Evolutionary conservation across 2,329 filamentous ascomycete species (phyloP), one percentile per base, ranked within the genome.

Genomic region (Fusarium duplospermum): DNA sequence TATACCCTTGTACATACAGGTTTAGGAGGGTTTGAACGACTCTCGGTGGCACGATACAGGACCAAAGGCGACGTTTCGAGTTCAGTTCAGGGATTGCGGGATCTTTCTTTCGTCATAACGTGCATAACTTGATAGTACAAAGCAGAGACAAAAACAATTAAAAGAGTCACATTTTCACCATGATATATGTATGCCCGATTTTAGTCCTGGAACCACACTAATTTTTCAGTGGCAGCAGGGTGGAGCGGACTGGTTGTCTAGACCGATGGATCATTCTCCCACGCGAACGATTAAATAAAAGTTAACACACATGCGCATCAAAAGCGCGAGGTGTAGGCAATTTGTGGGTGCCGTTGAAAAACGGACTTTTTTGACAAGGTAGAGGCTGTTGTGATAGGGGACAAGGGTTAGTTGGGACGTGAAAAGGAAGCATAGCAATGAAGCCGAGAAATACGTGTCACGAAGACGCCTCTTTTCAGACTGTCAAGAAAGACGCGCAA

Each of bases 181-280:
- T 24, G 33, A 50, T 10, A 50, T 10, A 72, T 71, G 77, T 91
- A 79, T 87, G 88, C 88, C 89, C 87, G 86, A 85, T 86, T 87
- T 87, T 91, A 91, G 89, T 91, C 89, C 89, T 85, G 86, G 85
- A 86, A 83, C 83, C 88, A 87, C 87, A 90, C 85, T 35, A 35
- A 33, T 33, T 82, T 67, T 69, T 88, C 86, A 84, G 87, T 88
- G 86, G 83, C 85, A 87, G 84, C 89, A 89, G 89, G 89, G 89
- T 91, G 89, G 89, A 91, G 86, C 84, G 87, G 89, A 89, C 88
- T 80, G 89, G 89, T 88, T 91, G 89, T 91, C 89, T 90, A 90
- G 89, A 88, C 89, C 89, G 82, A 86, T 82, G 83, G 84, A 80
- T 90, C 87, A 78, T 86, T 90, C 88, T 91, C 87, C 89, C 89